Evolutionary conservation across 1,139 yeast species (phyloP).

Genomic region (Candida buenavistaensis): DNA sequence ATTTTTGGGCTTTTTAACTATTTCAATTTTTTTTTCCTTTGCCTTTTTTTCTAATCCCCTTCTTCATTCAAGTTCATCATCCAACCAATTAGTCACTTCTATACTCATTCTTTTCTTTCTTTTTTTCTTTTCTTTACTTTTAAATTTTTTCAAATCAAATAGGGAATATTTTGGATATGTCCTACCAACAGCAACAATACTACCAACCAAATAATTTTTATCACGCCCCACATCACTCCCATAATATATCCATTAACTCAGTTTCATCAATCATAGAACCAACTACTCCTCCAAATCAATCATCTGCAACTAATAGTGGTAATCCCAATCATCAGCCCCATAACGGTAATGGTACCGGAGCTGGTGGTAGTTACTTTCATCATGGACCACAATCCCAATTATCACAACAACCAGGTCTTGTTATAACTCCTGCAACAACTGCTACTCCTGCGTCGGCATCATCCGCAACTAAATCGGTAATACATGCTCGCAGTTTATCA

Average conservation of each 20-base stretch:
- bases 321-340: background rate
- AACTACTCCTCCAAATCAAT: constrained; percentile 36
- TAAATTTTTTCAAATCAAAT: too few relatives aligned
- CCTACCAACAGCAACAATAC: constrained; percentile 7
- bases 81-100: too few relatives aligned
- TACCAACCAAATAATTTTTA: constrained; percentile 6
- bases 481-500: constrained; percentile 14
- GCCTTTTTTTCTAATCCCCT: too few relatives aligned
- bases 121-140: too few relatives aligned
- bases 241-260: constrained; percentile 39
- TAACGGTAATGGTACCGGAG: too few relatives aligned
- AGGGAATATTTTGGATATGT: too few relatives aligned
- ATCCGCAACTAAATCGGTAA: constrained; percentile 8
- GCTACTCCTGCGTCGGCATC: constrained; percentile 11
- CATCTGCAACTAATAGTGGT: constrained; percentile 4
- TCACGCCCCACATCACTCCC: constrained; percentile 23
- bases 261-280: constrained; percentile 40
- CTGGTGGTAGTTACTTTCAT: constrained; percentile 3
- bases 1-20: too few relatives aligned
- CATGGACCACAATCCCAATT: constrained; percentile 5
- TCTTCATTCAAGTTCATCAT: too few relatives aligned
- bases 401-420: constrained; percentile 7
- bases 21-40: too few relatives aligned
- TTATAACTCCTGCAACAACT: constrained; percentile 12
- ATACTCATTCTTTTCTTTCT: too few relatives aligned